Conservation (phyloP, 768 basidiomycete genomes). For the Termitomyces titanicus region DNA sequence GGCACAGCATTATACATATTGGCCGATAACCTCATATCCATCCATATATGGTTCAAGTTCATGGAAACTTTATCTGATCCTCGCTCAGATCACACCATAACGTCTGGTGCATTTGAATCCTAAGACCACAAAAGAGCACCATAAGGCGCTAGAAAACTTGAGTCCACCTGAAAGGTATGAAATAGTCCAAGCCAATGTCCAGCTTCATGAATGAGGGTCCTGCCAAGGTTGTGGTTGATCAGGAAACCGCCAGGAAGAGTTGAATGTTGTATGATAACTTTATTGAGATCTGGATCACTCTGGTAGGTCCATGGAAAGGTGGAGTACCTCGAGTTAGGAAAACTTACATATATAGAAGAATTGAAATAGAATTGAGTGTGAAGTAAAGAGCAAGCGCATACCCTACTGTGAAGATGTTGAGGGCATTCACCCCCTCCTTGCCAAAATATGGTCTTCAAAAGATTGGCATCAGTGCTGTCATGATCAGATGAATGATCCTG, state of each 20-base stretch:
- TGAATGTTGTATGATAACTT: background rate
- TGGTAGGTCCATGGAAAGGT: background rate
- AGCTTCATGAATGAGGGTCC: conserved; percentile 43
- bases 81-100: too few species aligned
- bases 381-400: background rate
- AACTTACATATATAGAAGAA: background rate
- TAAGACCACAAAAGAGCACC: too few species aligned
- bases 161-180: conserved; percentile 42
- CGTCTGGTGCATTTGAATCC: too few species aligned
- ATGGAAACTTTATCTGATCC: too few species aligned
- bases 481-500: background rate
- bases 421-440: background rate
- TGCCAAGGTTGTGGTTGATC: conserved; percentile 17
- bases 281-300: background rate
- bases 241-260: background rate
- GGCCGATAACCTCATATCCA: too few species aligned
- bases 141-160: background rate
- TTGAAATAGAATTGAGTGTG: background rate
- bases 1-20: too few species aligned
- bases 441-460: background rate
- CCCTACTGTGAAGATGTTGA: background rate
- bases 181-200: conserved; percentile 26
- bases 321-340: background rate
- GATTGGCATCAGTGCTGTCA: background rate
- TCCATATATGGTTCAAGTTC: too few species aligned